Conservation (phyloP, 305 asterid genomes). For the Fraxinus velutina region DNA sequence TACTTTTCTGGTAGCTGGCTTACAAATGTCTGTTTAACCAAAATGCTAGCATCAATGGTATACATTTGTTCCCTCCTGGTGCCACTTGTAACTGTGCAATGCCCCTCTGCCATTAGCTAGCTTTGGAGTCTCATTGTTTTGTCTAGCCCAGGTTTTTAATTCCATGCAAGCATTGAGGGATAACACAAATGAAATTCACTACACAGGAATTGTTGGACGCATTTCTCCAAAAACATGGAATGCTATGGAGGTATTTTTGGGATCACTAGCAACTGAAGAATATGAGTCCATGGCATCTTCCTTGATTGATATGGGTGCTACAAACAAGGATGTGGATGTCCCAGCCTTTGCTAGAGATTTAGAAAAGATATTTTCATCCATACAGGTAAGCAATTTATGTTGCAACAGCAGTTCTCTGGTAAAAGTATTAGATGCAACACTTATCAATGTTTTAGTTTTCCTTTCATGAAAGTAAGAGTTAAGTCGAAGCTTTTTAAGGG, state of each 20-base stretch:
- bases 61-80: background rate
- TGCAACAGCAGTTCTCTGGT: conserved; percentile 3
- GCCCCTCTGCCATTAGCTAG: background rate
- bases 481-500: background rate
- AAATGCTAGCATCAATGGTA: background rate
- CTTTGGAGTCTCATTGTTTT: background rate
- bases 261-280: conserved; percentile 69
- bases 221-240: conserved; percentile 94
- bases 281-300: conserved; percentile 89
- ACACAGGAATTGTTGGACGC: conserved; percentile 91
- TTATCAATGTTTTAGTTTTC: background rate
- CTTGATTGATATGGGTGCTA: conserved; percentile 94
- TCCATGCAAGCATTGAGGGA: background rate
- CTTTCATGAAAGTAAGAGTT: background rate
- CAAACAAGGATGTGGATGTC: conserved; percentile 62
- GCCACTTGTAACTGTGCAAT: background rate
- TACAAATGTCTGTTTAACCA: background rate
- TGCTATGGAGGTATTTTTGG: conserved; percentile 87
- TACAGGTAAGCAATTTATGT: conserved; percentile 52
- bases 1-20: background rate
- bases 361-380: conserved; percentile 74
- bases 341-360: conserved; percentile 79
- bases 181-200: conserved; percentile 16
- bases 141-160: background rate
- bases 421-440: conserved; percentile 4